Evolutionary conservation across 371 early-diverging fungal species (phyloP), one percentile per base, ranked within the genome.

Genomic region (Synchytrium microbalum): DNA sequence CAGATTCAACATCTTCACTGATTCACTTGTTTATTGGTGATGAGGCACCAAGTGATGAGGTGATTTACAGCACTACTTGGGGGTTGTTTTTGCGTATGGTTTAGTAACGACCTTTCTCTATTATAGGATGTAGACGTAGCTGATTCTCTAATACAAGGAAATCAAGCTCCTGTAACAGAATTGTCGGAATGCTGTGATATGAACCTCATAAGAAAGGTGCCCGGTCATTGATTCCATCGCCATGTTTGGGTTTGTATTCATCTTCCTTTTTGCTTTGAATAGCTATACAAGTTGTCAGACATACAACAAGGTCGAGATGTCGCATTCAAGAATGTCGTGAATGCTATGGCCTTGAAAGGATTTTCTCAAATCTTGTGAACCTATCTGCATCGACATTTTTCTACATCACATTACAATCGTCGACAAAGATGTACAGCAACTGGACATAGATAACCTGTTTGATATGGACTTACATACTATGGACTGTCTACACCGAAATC

Each of bases 1-100:
- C 73, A 23, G 73, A 73, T 31, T 38, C 46, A 5, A 54, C 31
- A 1, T 14, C 63, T 32, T 67, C 38, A 10, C 16, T 62, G 0
- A 30, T 69, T 13, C 32, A 62, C 0, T 67, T 61, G 16, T 58
- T 69, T 30, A 59, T 72, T 60, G 52, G 61, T 19, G 62, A 60
- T 5, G 58, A 60, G n/a, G 33, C 38, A 24, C 60, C 59, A 26
- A n/a, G 27, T 2, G 38, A 14, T 10, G 29, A 64, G 53, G 66
- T 52, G 63, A 38, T n/a, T n/a, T n/a, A n/a, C n/a, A n/a, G n/a
- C n/a, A n/a, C n/a, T 38, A 10, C 5, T 38, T 19, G 10, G 10
- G 46, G 5, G 46, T 38, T 10, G 5, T 10, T 38, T 38, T 5
- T 10, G 46, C 46, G 19, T 38, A 38, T 19, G 19, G 5, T 5